Evolutionary conservation across 1,284 basidiomycete species (phyloP).

Genomic region (Porodaedalea pini): DNA sequence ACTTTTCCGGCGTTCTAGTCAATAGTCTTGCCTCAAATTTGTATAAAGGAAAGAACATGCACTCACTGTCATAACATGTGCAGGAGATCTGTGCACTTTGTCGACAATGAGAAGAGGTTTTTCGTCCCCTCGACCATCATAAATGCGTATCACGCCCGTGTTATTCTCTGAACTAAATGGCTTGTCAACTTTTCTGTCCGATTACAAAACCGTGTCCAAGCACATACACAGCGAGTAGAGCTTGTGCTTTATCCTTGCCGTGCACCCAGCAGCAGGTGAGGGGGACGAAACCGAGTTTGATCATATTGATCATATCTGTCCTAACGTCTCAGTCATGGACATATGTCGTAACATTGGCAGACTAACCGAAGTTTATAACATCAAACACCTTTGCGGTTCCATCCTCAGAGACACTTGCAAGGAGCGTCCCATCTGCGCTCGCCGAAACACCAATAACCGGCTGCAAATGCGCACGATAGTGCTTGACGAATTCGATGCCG

Average conservation of each 20-base stretch:
- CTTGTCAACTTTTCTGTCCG: slow-evolving; percentile 23
- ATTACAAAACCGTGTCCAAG: neutral
- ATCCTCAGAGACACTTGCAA: slow-evolving; percentile 85
- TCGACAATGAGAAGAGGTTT: slow-evolving; percentile 72
- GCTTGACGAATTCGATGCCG: slow-evolving; percentile 92
- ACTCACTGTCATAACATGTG: slow-evolving; percentile 87
- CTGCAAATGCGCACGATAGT: slow-evolving; percentile 87
- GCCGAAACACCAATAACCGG: slow-evolving; percentile 79
- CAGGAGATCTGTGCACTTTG: slow-evolving; percentile 80
- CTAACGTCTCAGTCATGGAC: neutral
- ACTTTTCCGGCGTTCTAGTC: slow-evolving; percentile 46
- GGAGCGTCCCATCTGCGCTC: slow-evolving; percentile 91
- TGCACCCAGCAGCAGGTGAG: slow-evolving; percentile 94
- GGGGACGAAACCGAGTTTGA: slow-evolving; percentile 83
- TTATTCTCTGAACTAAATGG: slow-evolving; percentile 70
- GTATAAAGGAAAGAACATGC: neutral
- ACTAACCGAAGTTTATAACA: slow-evolving; percentile 90
- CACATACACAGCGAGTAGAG: slow-evolving; percentile 82
- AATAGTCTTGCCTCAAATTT: slow-evolving; percentile 13
- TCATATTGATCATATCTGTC: slow-evolving; percentile 97
- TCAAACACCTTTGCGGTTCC: slow-evolving; percentile 93
- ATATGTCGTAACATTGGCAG: neutral
- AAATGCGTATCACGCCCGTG: slow-evolving; percentile 78
- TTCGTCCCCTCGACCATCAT: slow-evolving; percentile 87
- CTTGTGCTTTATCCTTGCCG: slow-evolving; percentile 80